These are phyloP conservation scores for Phialocephala subalpina DNA, from an alignment of 2,329 filamentous ascomycete species.

Conservation along the genomic window DNA sequence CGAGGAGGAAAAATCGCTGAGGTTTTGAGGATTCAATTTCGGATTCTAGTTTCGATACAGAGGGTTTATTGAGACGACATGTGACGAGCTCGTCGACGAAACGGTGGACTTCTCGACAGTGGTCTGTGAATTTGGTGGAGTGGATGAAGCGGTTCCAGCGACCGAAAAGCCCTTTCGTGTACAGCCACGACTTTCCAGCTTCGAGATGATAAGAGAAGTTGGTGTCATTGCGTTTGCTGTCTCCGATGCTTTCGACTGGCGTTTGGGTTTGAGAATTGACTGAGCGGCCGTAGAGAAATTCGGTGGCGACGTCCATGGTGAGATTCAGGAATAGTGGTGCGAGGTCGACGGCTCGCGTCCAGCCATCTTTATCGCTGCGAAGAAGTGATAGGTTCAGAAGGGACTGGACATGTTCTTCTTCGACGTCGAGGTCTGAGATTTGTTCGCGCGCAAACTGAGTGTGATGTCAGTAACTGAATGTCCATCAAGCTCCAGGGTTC, in stretches of 20 bases:
- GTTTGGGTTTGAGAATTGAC: constrained; percentile 59
- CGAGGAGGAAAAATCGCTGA: constrained; percentile 72
- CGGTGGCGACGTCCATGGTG: constrained; percentile 57
- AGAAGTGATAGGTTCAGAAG: constrained; percentile 61
- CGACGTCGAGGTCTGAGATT: constrained; percentile 72
- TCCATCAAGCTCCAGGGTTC: neutral
- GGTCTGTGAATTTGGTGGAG: constrained; percentile 43
- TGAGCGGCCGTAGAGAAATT: constrained; percentile 64
- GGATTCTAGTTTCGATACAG: constrained; percentile 36
- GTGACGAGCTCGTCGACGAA: constrained; percentile 59
- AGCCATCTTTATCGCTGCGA: constrained; percentile 54
- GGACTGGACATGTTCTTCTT: constrained; percentile 72
- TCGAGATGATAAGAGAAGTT: constrained; percentile 45
- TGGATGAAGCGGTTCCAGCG: neutral
- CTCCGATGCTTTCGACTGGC: constrained; percentile 50
- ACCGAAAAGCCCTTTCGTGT: neutral
- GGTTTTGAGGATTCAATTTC: constrained; percentile 39
- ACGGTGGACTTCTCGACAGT: constrained; percentile 59
- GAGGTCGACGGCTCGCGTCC: constrained; percentile 61
- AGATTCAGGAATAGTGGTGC: constrained; percentile 69
- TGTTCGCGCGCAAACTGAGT: constrained; percentile 60
- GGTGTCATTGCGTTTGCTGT: neutral
- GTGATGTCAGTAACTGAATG: neutral
- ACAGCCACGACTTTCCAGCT: constrained; percentile 57
- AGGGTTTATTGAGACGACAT: constrained; percentile 47